phyloP scores from a whole-genome alignment of 1,139 yeast genomes.

The Geotrichum citri-aurantii region DNA sequence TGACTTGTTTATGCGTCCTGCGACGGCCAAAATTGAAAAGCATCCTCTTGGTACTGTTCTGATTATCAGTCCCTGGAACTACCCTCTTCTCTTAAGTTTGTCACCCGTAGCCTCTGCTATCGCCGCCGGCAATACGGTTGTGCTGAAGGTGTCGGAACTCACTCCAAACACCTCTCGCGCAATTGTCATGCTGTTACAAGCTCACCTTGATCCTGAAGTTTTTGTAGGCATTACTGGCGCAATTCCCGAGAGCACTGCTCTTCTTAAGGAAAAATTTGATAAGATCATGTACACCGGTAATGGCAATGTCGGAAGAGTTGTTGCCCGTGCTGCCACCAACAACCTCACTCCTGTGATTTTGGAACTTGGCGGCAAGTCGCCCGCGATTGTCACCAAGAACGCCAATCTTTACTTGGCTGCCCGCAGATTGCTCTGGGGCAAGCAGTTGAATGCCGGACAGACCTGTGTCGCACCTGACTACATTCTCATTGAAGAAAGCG shows the following conservation, averaged over 20 bases:
- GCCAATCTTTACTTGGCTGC: slow-evolving; percentile 47
- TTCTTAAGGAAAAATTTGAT: slow-evolving; percentile 66
- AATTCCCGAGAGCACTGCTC: slow-evolving; percentile 58
- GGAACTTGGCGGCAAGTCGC: slow-evolving; percentile 94
- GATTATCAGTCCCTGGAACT: slow-evolving; percentile 81
- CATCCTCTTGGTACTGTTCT: slow-evolving; percentile 74
- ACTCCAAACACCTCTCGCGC: slow-evolving; percentile 58
- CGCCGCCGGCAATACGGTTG: slow-evolving; percentile 82
- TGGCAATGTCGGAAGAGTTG: slow-evolving; percentile 64
- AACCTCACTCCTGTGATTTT: slow-evolving; percentile 72
- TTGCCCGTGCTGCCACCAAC: slow-evolving; percentile 79
- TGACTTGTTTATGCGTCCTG: slow-evolving; percentile 45
- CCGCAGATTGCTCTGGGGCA: slow-evolving; percentile 72
- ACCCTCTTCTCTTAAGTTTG: slow-evolving; percentile 63
- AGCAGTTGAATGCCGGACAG: slow-evolving; percentile 80
- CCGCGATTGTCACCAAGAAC: slow-evolving; percentile 60
- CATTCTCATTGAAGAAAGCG: slow-evolving; percentile 54
- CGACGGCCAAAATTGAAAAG: slow-evolving; percentile 50
- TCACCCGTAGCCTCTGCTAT: slow-evolving; percentile 74
- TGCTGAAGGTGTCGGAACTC: slow-evolving; percentile 73
- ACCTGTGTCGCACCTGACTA: slow-evolving; percentile 90
- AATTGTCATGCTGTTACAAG: slow-evolving; percentile 50
- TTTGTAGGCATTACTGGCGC: slow-evolving; percentile 70
- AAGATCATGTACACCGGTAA: slow-evolving; percentile 87
- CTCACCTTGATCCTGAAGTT: slow-evolving; percentile 50